Base-by-base conservation (phyloP, 148 eudicot species). In the Nepenthes gracilis region DNA sequence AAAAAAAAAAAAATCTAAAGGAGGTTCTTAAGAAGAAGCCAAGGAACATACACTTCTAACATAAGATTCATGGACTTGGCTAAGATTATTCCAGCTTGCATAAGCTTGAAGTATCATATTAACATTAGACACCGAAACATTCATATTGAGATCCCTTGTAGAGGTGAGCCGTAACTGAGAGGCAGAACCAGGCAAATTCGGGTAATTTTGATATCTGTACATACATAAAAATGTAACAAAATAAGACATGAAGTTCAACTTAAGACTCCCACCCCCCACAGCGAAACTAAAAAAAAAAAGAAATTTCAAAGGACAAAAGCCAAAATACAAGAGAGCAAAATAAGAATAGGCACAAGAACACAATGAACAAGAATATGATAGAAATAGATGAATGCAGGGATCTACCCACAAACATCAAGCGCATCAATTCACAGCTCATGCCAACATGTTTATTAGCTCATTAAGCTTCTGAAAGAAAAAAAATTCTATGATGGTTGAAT, bases 41-140 rank as follows among this genome's bases (percentile, higher is more conserved):
- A 53, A 36, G 33, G 36, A 70, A 64, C 67, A 43, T 80, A 86
- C 91, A 62, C 57, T 76, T 47, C 57, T 57, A 37, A 66, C 68
- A 63, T 64, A 64, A 53, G 89, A 70, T 55, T 79, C 84, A 59
- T 82, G 81, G 63, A 74, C 85, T 65, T 76, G 79, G 64, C 76
- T 69, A 67, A 93, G 95, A 75, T 87, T 86, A 64, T 73, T 74
- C 99, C 99, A 93, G 80, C 99, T 93, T 37, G 99, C 87, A 81
- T 93, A 93, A 68, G 99, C 99, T 81, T 93, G 99, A 57, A 89
- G 80, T 68, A 89, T 67, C 87, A 81, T 89, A 68, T 93, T 93
- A 60, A 84, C 83, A 77, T 89, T 93, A 55, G 92, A 86, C 50
- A 88, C 85, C 43, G 99, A 78, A 57, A 87, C 73, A 81, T 93